A percentile compares a stretch with the other conserved stretches of the same genome.
Evolutionary conservation across 352 stramenopile genomes (phyloP).

Genomic region (Phytophthora fragariaefolia): DNA sequence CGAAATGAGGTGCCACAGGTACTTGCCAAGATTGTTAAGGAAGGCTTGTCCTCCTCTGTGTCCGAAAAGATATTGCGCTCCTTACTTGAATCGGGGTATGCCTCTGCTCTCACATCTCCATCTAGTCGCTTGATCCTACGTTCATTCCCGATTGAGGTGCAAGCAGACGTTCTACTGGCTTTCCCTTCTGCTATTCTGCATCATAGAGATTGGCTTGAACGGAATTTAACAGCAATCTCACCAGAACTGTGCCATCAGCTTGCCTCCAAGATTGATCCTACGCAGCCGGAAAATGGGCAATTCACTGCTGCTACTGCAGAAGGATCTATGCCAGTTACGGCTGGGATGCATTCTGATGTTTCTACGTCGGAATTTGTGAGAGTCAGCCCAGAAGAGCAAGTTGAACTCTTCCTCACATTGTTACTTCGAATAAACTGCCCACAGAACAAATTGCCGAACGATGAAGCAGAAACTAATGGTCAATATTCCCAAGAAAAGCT

Average conservation of each 20-base stretch:
- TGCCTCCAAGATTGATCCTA: constrained; percentile 55
- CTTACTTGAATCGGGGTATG: constrained; percentile 53
- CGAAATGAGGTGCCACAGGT: constrained; percentile 56
- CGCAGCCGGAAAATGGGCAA: constrained; percentile 6
- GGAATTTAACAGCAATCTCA: constrained; percentile 54
- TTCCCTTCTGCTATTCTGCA: constrained; percentile 53
- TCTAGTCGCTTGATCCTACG: constrained; percentile 61
- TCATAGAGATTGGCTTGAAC: constrained; percentile 79
- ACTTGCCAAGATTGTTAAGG: constrained; percentile 59
- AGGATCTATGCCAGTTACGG: constrained; percentile 11
- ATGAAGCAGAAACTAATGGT: constrained; percentile 14
- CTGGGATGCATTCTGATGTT: constrained; percentile 40
- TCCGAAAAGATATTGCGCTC: constrained; percentile 41
- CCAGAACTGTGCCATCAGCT: constrained; percentile 44
- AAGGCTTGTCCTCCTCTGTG: constrained; percentile 53
- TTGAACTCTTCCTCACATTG: constrained; percentile 81
- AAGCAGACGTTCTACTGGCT: constrained; percentile 65
- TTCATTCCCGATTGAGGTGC: constrained; percentile 50
- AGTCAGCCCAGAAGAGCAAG: constrained; percentile 52
- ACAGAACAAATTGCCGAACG: background rate
- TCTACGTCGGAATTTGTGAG: constrained; percentile 56
- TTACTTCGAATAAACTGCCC: constrained; percentile 63
- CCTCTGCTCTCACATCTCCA: constrained; percentile 44
- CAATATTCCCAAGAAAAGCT: constrained; percentile 59
- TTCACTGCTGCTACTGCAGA: background rate